phyloP scores from a whole-genome alignment of 2,329 filamentous ascomycete species.

The Chaetomiaceae sp. region DNA sequence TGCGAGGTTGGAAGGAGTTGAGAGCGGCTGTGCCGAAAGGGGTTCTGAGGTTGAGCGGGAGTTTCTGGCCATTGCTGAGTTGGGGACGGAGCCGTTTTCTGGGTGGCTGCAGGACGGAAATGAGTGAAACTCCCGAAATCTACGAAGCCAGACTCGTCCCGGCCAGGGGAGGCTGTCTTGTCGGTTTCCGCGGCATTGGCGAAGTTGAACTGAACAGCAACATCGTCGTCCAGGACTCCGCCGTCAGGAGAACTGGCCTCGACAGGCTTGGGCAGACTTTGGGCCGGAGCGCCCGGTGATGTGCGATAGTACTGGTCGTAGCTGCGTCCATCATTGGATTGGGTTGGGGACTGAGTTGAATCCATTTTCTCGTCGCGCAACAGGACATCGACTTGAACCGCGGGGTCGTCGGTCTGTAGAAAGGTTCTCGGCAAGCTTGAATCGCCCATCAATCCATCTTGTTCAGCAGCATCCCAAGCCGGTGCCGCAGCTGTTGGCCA shows the following conservation, averaged over 20 bases:
- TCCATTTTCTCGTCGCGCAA: constrained; percentile 33
- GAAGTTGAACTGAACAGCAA: constrained; percentile 42
- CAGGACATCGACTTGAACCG: neutral
- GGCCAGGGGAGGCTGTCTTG: constrained; percentile 28
- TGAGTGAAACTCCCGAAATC: constrained; percentile 17
- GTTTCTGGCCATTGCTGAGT: constrained; percentile 37
- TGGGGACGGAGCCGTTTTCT: constrained; percentile 11
- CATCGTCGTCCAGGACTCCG: constrained; percentile 39
- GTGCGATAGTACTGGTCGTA: constrained; percentile 40
- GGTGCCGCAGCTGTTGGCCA: neutral
- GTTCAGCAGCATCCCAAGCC: neutral
- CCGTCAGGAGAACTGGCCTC: constrained; percentile 21
- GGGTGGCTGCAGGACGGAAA: constrained; percentile 1
- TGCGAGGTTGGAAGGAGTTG: constrained; percentile 40
- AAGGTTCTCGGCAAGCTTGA: constrained; percentile 8
- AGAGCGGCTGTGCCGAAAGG: constrained; percentile 36
- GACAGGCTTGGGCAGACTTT: constrained; percentile 20
- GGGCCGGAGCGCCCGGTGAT: constrained; percentile 24
- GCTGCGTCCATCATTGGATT: constrained; percentile 51
- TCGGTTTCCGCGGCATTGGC: constrained; percentile 33
- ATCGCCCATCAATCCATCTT: constrained; percentile 4
- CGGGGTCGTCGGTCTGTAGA: neutral
- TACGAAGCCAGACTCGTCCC: constrained; percentile 30
- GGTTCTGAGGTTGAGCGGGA: constrained; percentile 42
- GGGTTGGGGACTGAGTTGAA: constrained; percentile 48